phyloP scores from a whole-genome alignment of 202 grass and related monocot species.

The Bolboschoenoplectus hybrid region DNA sequence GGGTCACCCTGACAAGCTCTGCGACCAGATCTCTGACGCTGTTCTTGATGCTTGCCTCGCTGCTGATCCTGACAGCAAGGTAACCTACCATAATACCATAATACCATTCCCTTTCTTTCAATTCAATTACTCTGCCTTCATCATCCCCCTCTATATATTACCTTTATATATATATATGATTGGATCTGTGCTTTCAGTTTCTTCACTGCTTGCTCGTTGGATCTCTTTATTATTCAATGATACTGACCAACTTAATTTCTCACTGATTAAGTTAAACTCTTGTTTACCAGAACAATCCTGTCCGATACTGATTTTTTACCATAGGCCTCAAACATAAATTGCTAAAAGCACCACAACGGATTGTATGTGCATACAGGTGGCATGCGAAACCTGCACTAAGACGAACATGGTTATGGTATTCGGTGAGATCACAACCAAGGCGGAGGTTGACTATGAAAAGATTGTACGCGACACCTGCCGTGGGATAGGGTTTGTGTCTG shows the following conservation, averaged over 20 bases:
- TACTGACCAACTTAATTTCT: no score
- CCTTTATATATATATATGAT: no score
- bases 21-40: constrained; percentile 83
- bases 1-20: constrained; percentile 88
- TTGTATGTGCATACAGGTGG: constrained; percentile 26
- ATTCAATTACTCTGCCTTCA: no score
- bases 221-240: no score
- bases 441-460: constrained; percentile 74
- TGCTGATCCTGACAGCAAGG: constrained; percentile 76
- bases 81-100: not conserved
- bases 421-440: constrained; percentile 87
- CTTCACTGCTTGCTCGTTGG: no score
- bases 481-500: constrained; percentile 63
- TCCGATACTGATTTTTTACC: no score
- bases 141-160: no score
- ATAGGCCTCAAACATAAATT: no score
- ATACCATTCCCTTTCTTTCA: not conserved
- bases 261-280: no score
- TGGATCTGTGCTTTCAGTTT: no score
- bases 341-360: not conserved
- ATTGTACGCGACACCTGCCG: constrained; percentile 87
- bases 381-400: constrained; percentile 84
- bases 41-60: constrained; percentile 76
- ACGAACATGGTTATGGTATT: constrained; percentile 91
- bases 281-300: no score